Conservation (phyloP, 257 asterid species). For the Penstemon eatonii region DNA sequence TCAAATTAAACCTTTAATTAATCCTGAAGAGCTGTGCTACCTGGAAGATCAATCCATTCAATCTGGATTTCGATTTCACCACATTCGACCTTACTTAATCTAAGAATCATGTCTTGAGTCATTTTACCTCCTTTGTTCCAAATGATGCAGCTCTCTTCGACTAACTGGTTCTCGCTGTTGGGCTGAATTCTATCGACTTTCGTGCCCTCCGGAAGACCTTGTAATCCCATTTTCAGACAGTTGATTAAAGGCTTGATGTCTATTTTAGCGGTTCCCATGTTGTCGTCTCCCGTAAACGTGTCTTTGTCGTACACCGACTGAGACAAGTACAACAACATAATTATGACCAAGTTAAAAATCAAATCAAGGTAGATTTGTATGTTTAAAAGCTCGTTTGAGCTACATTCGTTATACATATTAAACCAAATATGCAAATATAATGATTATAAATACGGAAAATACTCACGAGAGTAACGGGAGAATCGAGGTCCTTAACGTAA, state of each 20-base stretch:
- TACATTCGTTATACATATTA: too few species aligned
- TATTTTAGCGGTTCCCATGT: conserved; percentile 67
- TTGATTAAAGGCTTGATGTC: conserved; percentile 52
- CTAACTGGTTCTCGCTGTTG: conserved; percentile 44
- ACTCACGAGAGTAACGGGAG: conserved; percentile 60
- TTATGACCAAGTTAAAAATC: neutral
- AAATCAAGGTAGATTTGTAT: neutral
- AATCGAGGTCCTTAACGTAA: conserved; percentile 49
- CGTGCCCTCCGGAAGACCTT: conserved; percentile 60
- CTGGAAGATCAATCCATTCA: conserved; percentile 60
- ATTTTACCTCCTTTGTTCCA: conserved; percentile 62
- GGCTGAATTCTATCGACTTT: conserved; percentile 63
- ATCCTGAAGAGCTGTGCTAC: conserved; percentile 33
- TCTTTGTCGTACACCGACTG: conserved; percentile 78
- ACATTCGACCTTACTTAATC: conserved; percentile 54
- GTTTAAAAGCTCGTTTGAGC: too few species aligned
- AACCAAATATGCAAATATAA: too few species aligned
- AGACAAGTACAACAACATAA: neutral
- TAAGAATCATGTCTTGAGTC: conserved; percentile 70
- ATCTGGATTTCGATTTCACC: conserved; percentile 71
- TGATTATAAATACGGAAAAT: neutral
- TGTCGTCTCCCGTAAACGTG: conserved; percentile 75
- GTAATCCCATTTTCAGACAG: conserved; percentile 51
- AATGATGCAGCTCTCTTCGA: conserved; percentile 57
- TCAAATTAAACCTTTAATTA: neutral